Evolutionary conservation across 2,329 filamentous ascomycete species (phyloP), one percentile per base, ranked within the genome.

Genomic region (Macroventuria anomochaeta): DNA sequence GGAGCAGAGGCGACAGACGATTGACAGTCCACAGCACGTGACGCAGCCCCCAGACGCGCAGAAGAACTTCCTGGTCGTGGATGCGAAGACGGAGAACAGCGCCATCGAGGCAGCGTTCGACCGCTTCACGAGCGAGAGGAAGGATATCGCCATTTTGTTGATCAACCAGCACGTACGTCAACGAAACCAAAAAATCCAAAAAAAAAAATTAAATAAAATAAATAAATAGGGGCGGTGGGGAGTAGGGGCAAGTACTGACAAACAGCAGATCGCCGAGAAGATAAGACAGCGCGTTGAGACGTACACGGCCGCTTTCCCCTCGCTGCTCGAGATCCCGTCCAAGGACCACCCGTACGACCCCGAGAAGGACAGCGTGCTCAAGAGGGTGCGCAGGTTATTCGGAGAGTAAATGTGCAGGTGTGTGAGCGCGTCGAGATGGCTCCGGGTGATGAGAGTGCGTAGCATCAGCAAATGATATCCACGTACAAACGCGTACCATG

Each of bases 301-400:
- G 31, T 97, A 96, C 78, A 93, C 91, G 17, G 91, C 93, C 42
- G 93, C 95, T 4, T 99, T 99, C 78, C 95, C 95, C n/a, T 88
- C 92, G 18, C 84, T 99, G 48, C 86, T 99, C 53, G 95, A 99
- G 77, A 97, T 99, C 57, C 95, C 95, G 20, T 96, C 91, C 79
- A 99, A 99, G 82, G 95, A 99, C 75, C 95, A 99, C 75, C 95
- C 95, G 2, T 99, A 99, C 73, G 93, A 99, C 69, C 95, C 95
- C 0, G 95, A 99, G 79, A 99, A 99, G 81, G 95, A 99, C 76
- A 97, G 93, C 72, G 93, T 99, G 36, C 76, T 99, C 77, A 90
- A 93, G 79, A 85, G 95, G 63, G 95, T 99, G 61, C 81, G 85
- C 73, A 85, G 87, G 68, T 70, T 90, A 59, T 88, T 88, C 76